A percentile compares a stretch with the other conserved stretches of the same genome.
These are phyloP conservation scores for Lentinus brumalis DNA, from an alignment of 768 basidiomycete genomes.

Conservation along the genomic window DNA sequence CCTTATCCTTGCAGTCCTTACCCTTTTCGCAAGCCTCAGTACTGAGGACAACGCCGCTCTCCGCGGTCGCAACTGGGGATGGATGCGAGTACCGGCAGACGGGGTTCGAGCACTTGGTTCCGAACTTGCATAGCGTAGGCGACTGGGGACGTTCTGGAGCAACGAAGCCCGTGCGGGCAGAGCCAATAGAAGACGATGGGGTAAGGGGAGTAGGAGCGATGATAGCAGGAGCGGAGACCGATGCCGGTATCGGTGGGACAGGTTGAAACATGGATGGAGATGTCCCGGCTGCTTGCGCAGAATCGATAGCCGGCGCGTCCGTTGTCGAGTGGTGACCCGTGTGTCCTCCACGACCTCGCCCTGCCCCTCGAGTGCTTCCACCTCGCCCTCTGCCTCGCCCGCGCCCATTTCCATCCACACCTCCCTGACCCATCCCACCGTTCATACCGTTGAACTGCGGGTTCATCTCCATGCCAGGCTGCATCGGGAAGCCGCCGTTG, in stretches of 20 bases:
- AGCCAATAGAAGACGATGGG: constrained; percentile 13
- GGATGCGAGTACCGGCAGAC: constrained; percentile 93
- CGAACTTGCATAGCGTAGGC: constrained; percentile 92
- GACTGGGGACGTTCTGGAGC: constrained; percentile 82
- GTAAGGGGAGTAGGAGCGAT: constrained; percentile 20
- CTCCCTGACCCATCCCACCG: constrained; percentile 51
- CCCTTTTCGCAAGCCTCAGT: constrained; percentile 92
- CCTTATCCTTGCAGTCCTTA: constrained; percentile 88
- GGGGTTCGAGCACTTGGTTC: constrained; percentile 86
- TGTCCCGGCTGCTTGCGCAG: constrained; percentile 11
- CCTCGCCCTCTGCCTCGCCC: constrained; percentile 35
- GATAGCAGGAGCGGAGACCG: constrained; percentile 10
- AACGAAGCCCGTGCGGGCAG: constrained; percentile 49
- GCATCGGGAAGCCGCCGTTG: constrained; percentile 59
- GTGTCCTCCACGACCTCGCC: constrained; percentile 26
- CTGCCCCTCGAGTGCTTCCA: constrained; percentile 20
- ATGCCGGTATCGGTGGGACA: constrained; percentile 8
- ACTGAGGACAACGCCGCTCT: constrained; percentile 93
- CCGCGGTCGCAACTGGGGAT: constrained; percentile 93
- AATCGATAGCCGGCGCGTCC: constrained; percentile 13
- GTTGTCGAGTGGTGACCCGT: constrained; percentile 21
- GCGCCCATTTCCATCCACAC: constrained; percentile 28
- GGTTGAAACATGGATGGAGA: background rate
- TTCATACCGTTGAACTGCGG: constrained; percentile 29
- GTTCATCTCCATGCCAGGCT: constrained; percentile 49